Evolutionary conservation across 352 stramenopile genomes (phyloP).

Genomic region (Phytophthora pluvialis): DNA sequence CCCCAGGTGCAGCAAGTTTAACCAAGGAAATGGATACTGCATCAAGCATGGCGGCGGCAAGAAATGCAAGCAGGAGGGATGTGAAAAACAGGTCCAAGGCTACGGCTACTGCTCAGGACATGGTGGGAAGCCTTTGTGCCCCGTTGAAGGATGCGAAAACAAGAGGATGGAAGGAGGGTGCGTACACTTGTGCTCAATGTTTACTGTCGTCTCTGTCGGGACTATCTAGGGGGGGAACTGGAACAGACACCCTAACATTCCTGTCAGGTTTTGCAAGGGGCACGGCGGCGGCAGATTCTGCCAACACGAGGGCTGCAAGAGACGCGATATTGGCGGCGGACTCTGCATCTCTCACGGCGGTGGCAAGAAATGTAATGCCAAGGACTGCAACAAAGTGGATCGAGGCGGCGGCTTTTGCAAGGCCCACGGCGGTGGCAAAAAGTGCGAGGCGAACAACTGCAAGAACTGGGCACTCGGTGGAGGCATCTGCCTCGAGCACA

Average conservation of each 20-base stretch:
- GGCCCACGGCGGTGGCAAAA: constrained; percentile 86
- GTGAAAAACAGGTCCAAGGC: constrained; percentile 83
- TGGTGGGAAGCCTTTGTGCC: constrained; percentile 80
- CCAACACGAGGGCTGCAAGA: constrained; percentile 75
- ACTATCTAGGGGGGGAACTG: too few species aligned
- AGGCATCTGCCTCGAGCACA: constrained; percentile 79
- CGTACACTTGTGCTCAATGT: constrained; percentile 4
- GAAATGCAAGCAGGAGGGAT: constrained; percentile 83
- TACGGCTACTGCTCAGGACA: constrained; percentile 88
- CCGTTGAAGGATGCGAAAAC: constrained; percentile 77
- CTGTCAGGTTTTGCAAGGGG: constrained; percentile 77
- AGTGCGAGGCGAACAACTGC: constrained; percentile 78
- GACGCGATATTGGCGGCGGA: constrained; percentile 85
- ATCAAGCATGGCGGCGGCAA: constrained; percentile 88
- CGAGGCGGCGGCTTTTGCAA: constrained; percentile 85
- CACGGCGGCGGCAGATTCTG: constrained; percentile 86
- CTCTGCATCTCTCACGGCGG: constrained; percentile 89
- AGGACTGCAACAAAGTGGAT: constrained; percentile 82
- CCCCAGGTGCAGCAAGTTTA: constrained; percentile 83
- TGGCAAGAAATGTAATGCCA: constrained; percentile 80
- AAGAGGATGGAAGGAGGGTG: constrained; percentile 86
- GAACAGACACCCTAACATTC: neutral
- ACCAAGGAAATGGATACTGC: constrained; percentile 84
- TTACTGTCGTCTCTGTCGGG: too few species aligned
- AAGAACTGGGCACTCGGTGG: constrained; percentile 84